Evolutionary conservation across 371 early-diverging fungal genomes (phyloP).

Genomic region (Smittium culicis): DNA sequence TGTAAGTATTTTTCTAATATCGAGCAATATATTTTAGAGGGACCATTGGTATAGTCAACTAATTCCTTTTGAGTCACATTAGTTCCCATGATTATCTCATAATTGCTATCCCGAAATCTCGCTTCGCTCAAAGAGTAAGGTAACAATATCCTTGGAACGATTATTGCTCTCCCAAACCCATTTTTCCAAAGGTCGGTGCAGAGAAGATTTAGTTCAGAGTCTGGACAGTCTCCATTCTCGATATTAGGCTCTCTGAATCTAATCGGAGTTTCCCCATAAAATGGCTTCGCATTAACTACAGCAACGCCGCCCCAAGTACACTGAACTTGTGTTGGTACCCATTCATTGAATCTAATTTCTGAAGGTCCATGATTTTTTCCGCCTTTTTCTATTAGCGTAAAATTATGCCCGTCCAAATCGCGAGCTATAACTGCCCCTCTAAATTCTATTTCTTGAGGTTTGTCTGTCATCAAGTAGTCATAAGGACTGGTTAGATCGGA

Average conservation of each 20-base stretch:
- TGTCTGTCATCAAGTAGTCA: conserved; percentile 21
- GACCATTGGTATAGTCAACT: no score
- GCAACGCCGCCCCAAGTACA: conserved; percentile 41
- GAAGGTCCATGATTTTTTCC: neutral
- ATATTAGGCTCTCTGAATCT: conserved; percentile 23
- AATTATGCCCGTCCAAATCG: conserved; percentile 31
- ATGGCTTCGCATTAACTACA: conserved; percentile 28
- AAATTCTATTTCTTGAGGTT: conserved; percentile 18
- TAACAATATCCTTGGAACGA: conserved; percentile 31
- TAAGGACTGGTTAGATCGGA: conserved; percentile 35
- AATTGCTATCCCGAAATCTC: neutral
- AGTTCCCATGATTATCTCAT: no score
- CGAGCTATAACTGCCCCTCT: conserved; percentile 38
- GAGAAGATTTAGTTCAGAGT: conserved; percentile 33
- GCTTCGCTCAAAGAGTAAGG: conserved; percentile 20
- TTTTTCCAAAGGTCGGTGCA: conserved; percentile 33
- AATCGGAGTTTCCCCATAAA: conserved; percentile 13
- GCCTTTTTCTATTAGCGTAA: conserved; percentile 9
- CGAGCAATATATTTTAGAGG: no score
- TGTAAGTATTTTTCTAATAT: no score
- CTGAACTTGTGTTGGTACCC: conserved; percentile 32
- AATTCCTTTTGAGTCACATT: no score
- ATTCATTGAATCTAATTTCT: neutral
- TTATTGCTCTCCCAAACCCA: conserved; percentile 24
- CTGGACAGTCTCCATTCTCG: conserved; percentile 29